Conservation (phyloP, 2,329 filamentous ascomycete genomes). For the Teratosphaeria pseudoeucalypti region DNA sequence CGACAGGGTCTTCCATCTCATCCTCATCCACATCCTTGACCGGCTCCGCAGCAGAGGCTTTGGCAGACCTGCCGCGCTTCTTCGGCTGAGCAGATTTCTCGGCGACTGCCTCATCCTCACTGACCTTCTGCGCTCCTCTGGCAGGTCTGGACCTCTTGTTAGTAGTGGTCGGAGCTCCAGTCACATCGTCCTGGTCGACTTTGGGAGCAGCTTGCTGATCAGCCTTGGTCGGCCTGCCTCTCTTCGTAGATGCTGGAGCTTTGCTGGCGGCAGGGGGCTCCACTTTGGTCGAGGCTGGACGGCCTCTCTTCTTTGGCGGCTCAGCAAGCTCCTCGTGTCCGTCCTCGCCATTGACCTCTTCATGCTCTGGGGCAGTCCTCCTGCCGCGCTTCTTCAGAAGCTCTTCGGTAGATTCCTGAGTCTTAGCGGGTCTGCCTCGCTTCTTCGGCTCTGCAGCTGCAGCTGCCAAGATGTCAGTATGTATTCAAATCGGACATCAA, state of each 20-base stretch:
- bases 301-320: slow-evolving; percentile 19
- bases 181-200: slow-evolving; percentile 1
- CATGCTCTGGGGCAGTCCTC: slow-evolving; percentile 2
- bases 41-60: neutral
- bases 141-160: neutral
- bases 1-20: slow-evolving; percentile 2
- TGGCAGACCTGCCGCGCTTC: slow-evolving; percentile 15
- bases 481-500: neutral
- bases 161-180: neutral
- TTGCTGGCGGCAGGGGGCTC: neutral
- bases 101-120: slow-evolving; percentile 2
- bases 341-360: neutral
- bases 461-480: neutral
- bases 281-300: slow-evolving; percentile 5
- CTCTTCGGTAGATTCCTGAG: neutral
- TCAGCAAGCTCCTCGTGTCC: slow-evolving; percentile 4
- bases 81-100: slow-evolving; percentile 13
- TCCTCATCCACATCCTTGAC: neutral
- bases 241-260: slow-evolving; percentile 5
- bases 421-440: neutral
- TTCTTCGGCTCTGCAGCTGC: neutral
- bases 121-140: neutral
- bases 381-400: slow-evolving; percentile 20
- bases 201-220: slow-evolving; percentile 1
- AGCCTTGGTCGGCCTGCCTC: slow-evolving; percentile 6